These are phyloP conservation scores for Mycena galericulata DNA, from an alignment of 768 basidiomycete genomes.

Conservation along the genomic window DNA sequence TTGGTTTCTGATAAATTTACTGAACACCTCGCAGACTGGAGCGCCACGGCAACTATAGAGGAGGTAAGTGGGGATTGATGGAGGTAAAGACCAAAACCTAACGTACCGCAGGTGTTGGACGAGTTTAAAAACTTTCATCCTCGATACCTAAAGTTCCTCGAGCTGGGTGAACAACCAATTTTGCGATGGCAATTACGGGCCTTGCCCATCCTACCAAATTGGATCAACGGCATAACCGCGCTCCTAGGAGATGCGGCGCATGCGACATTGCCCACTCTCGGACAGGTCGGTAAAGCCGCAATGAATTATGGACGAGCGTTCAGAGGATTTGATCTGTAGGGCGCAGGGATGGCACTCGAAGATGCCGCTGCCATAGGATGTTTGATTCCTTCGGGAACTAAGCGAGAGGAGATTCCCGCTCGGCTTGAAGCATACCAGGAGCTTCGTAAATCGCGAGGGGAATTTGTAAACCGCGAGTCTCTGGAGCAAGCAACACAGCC, in stretches of 20 bases:
- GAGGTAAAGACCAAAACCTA: neutral
- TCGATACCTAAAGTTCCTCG: slow-evolving; percentile 26
- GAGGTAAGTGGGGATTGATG: neutral
- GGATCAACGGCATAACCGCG: slow-evolving; percentile 21
- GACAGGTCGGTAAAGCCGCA: too few species aligned
- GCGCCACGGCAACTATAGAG: slow-evolving; percentile 6
- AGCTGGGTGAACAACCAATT: slow-evolving; percentile 25
- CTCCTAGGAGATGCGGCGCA: slow-evolving; percentile 36
- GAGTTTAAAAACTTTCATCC: slow-evolving; percentile 26
- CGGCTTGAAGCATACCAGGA: slow-evolving; percentile 26
- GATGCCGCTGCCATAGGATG: slow-evolving; percentile 29
- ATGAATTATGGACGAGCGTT: too few species aligned
- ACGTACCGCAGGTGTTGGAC: slow-evolving; percentile 8
- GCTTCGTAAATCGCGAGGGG: slow-evolving; percentile 20
- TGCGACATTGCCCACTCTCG: slow-evolving; percentile 40
- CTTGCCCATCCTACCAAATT: slow-evolving; percentile 21
- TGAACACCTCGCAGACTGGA: slow-evolving; percentile 1
- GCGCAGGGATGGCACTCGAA: slow-evolving; percentile 43
- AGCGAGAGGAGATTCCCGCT: slow-evolving; percentile 13
- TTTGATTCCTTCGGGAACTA: slow-evolving; percentile 20
- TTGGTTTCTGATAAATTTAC: neutral
- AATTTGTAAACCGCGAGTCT: slow-evolving; percentile 29
- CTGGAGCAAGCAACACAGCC: slow-evolving; percentile 26
- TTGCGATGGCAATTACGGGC: slow-evolving; percentile 24
- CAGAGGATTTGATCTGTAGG: too few species aligned